These are phyloP conservation scores for Lolium multiflorum DNA, from an alignment of 176 grass and related monocot species.

Conservation along the genomic window DNA sequence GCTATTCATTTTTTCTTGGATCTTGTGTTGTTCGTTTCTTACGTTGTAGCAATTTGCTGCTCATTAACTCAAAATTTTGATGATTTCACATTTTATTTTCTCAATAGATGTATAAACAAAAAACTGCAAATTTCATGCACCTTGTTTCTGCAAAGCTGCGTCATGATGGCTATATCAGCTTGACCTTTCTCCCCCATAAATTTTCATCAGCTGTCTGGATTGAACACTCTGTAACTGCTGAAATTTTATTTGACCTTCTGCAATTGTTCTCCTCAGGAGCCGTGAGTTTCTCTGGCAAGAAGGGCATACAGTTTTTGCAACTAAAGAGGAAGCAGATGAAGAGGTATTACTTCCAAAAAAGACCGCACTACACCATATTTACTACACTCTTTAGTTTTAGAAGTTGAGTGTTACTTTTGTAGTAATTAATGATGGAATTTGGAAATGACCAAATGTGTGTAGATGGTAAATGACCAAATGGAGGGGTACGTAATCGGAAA, in stretches of 20 bases:
- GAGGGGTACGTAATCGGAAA: not conserved
- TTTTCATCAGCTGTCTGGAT: not conserved
- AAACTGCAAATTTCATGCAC: not conserved
- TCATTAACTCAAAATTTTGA: not conserved
- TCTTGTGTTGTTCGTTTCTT: slow-evolving; percentile 1
- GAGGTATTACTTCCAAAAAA: slow-evolving; percentile 56
- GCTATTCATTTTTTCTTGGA: not conserved
- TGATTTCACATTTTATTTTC: not conserved
- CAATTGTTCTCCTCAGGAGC: slow-evolving; percentile 62
- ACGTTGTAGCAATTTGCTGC: not conserved
- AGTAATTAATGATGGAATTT: slow-evolving; percentile 25
- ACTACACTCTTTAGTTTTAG: not conserved
- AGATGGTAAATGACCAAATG: not conserved
- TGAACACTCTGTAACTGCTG: slow-evolving; percentile 22
- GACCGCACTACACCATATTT: not conserved
- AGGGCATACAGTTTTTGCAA: slow-evolving; percentile 93
- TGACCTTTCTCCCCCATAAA: not conserved
- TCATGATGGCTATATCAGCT: not conserved
- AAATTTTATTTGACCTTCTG: not conserved
- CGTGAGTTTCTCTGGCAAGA: slow-evolving; percentile 99
- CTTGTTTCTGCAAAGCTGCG: not conserved
- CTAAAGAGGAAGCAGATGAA: slow-evolving; percentile 92
- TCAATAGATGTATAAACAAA: not conserved
- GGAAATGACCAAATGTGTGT: slow-evolving; percentile 4
- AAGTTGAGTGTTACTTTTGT: not conserved